These are phyloP conservation scores for Curvularia sp. DNA, from an alignment of 2,329 filamentous ascomycete species.

Conservation along the genomic window DNA sequence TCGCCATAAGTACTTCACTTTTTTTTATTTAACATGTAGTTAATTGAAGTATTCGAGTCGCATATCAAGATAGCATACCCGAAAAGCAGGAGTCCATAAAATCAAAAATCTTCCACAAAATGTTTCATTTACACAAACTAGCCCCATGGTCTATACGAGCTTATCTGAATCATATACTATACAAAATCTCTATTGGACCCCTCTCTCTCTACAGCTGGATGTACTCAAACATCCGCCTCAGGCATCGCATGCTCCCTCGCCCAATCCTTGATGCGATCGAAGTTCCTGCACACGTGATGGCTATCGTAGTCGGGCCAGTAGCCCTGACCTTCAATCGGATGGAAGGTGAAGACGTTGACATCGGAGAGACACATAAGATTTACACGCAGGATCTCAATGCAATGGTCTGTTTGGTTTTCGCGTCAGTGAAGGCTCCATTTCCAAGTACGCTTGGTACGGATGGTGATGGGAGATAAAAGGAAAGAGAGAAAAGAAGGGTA, in stretches of 20 bases:
- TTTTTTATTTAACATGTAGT: neutral
- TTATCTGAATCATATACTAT: no score
- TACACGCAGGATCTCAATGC: constrained; percentile 48
- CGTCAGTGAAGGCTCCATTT: neutral
- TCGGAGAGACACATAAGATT: constrained; percentile 48
- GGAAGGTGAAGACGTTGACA: constrained; percentile 47
- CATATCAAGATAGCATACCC: neutral
- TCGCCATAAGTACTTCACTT: neutral
- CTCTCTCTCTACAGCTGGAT: no score
- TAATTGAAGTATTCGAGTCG: neutral
- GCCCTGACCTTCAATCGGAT: constrained; percentile 28
- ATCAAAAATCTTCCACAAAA: neutral
- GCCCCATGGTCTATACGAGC: no score
- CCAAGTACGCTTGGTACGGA: neutral
- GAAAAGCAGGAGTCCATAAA: no score
- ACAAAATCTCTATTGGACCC: no score
- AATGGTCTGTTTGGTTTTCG: constrained; percentile 35
- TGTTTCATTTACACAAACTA: neutral
- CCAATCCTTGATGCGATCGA: constrained; percentile 45
- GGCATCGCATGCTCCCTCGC: constrained; percentile 45
- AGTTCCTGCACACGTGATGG: constrained; percentile 45
- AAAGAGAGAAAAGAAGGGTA: neutral
- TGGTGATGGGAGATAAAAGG: neutral
- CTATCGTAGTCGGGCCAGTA: constrained; percentile 44
- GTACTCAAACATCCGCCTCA: constrained; percentile 26